Evolutionary conservation across 495 filamentous ascomycete species (phyloP), one percentile per base, ranked within the genome.

Genomic region (Penicillium arizonense): DNA sequence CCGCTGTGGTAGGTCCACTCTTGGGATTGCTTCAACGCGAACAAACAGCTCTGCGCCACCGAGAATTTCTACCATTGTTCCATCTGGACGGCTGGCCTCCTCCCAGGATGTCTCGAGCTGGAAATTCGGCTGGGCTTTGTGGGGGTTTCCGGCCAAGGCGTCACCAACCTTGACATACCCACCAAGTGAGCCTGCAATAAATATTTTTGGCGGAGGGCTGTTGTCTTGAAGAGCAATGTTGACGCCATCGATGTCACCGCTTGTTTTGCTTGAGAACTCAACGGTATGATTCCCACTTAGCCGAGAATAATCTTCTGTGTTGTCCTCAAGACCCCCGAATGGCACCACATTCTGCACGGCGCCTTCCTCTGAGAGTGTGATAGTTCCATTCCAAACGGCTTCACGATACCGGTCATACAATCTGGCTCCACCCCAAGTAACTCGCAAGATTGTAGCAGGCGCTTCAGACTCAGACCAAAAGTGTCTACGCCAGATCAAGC

Each of bases 111-210:
- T 39, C n/a, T 52, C 42, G 13, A 61, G 36, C 13, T 24, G 1
- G 43, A 68, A 68, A 13, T 21, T 39, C 9, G 65, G 65, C 43
- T 68, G 59, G 5, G 62, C 43, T 44, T 61, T 61, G 36, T 63
- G 59, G 0, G 62, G 55, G 32, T 68, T 68, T 16, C 56, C 61
- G 20, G 47, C 43, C n/a, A 62, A 42, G 0, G 48, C 26, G 48
- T 68, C 57, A 16, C 65, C 65, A 37, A 68, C 56, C 24, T 65
- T 68, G 44, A 68, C 65, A 47, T 68, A 65, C 2, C 65, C 65
- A n/a, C 65, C 59, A 3, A 68, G 47, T 16, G 42, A 53, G 10
- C 64, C 64, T 14, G 58, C 21, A 2, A 65, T 33, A 13, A n/a
- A 45, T 21, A 64, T 58, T 4, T 9, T 47, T 20, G 13, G 38